Percentiles rank a stretch among this genome's conserved stretches.
phyloP scores from a whole-genome alignment of 2,329 filamentous ascomycete genomes.

The Penicillium thymicola region DNA sequence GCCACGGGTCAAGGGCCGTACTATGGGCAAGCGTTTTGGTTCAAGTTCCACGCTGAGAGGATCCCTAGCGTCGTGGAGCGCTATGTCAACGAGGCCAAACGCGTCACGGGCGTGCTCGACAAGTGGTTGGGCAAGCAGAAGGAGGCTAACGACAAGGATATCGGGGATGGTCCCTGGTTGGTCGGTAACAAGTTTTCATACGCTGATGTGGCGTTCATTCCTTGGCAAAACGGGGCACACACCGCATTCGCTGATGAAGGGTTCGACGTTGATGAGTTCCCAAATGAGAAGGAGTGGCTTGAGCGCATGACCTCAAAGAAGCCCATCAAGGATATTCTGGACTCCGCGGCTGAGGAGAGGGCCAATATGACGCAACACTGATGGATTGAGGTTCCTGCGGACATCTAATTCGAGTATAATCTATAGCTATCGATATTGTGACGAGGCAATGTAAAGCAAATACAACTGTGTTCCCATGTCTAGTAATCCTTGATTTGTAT shows the following conservation, averaged over 20 bases:
- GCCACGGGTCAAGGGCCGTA: conserved; percentile 49
- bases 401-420: neutral
- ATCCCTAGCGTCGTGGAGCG: conserved; percentile 41
- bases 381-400: neutral
- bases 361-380: neutral
- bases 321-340: conserved; percentile 5
- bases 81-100: conserved; percentile 43
- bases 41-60: conserved; percentile 41
- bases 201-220: conserved; percentile 41
- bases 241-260: neutral
- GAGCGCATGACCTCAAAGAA: conserved; percentile 11
- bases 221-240: conserved; percentile 27
- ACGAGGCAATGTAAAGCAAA: neutral
- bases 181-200: conserved; percentile 44
- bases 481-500: neutral
- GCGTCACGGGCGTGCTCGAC: conserved; percentile 46
- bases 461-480: neutral
- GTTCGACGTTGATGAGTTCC: conserved; percentile 6
- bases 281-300: conserved; percentile 16
- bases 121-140: conserved; percentile 30
- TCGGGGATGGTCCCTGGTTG: conserved; percentile 29
- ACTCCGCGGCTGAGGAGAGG: neutral
- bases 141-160: neutral
- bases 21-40: conserved; percentile 49
- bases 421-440: neutral